Percentiles rank a stretch among this genome's conserved stretches.
Conservation (phyloP, 495 filamentous ascomycete species). For the Choiromyces venosus region DNA sequence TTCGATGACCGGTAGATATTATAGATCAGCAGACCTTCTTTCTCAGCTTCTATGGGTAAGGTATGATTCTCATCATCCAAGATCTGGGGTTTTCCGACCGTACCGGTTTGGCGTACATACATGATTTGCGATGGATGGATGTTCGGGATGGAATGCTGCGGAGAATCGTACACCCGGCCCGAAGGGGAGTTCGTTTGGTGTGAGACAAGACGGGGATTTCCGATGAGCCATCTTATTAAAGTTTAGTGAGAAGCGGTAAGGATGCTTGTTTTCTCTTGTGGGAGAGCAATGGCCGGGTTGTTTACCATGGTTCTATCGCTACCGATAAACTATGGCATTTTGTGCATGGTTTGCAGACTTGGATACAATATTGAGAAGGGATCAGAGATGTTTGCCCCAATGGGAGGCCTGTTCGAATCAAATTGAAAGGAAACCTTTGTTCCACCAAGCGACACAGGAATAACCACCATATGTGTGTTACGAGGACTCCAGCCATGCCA, state of each 20-base stretch:
- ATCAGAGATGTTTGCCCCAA: neutral
- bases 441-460: neutral
- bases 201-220: neutral
- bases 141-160: neutral
- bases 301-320: too few species aligned
- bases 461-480: neutral
- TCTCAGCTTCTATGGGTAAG: conserved; percentile 2
- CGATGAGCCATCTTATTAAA: neutral
- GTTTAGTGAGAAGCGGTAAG: neutral
- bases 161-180: neutral
- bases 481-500: neutral
- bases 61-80: neutral
- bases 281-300: neutral
- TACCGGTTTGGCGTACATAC: neutral
- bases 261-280: neutral
- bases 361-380: neutral
- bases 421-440: neutral
- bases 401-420: neutral
- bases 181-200: neutral
- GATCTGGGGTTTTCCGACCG: neutral
- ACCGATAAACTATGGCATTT: neutral
- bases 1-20: neutral
- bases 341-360: neutral
- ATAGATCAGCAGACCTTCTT: neutral
- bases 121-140: too few species aligned